Evolutionary conservation across 140 eudicot genomes (phyloP), one percentile per base, ranked within the genome.

Genomic region (Erigeron philadelphicus): DNA sequence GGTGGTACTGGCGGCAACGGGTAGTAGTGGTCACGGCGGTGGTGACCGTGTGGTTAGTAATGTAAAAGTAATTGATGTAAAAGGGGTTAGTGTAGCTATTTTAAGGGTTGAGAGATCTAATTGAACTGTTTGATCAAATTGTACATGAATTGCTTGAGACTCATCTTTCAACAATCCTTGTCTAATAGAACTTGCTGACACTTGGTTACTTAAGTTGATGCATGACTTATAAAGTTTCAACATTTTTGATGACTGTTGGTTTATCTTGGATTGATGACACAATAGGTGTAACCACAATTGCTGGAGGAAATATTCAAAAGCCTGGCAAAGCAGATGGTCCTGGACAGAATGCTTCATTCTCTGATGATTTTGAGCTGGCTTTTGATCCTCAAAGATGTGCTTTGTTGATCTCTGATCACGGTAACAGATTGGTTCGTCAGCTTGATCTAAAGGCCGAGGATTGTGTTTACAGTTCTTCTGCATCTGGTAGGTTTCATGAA

Each of bases 241-340:
- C 5, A 0, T 31, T 31, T 31, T 31, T 31, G 38, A 31, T 31
- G 38, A 31, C 38, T 2, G 3, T 41, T 9, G 48, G 9, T 31
- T 72, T 46, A 10, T 72, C 17, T 35, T 64, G 16, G 58, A 65
- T 67, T 7, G 7, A 71, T 47, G 61, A 65, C 18, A 35, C 71
- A 9, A 3, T 64, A 90, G 95, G 88, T 8, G 95, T 88, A 50
- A 87, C 96, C 18, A 91, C 97, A 56, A 91, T 91, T 59, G 95
- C 95, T 68, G 97, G 97, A 17, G 96, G 95, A 42, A 78, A 71
- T 68, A 64, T 82, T 43, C 77, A 80, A 76, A 81, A 75, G 50
- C 13, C 85, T 43, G 96, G 97, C 66, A 84, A 75, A 43, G 61
- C 70, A 7, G 97, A 91, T 78, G 97, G 96, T 60, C 91, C 91